Evolutionary conservation across 1,139 yeast species (phyloP).

Genomic region (Sugiyamaella xylanicola): DNA sequence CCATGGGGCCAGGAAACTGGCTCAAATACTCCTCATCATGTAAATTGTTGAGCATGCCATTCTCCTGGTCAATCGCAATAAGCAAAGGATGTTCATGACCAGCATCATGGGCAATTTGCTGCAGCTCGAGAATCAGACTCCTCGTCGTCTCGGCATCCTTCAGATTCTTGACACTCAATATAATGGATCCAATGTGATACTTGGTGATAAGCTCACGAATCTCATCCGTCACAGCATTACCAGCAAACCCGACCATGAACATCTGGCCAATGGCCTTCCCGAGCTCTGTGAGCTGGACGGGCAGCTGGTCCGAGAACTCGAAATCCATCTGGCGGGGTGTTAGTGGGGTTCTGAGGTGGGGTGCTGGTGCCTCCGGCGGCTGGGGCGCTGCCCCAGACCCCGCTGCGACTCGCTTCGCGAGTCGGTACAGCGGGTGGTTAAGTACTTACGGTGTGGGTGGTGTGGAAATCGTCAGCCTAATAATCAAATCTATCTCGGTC

Average conservation of each 20-base stretch:
- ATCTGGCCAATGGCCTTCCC: slow-evolving; percentile 52
- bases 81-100: slow-evolving; percentile 57
- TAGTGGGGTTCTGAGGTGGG: neutral
- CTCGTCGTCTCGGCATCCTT: slow-evolving; percentile 53
- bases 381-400: neutral
- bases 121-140: slow-evolving; percentile 56
- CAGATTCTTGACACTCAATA: slow-evolving; percentile 59
- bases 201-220: slow-evolving; percentile 57
- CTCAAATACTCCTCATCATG: slow-evolving; percentile 56
- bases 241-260: slow-evolving; percentile 65
- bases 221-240: slow-evolving; percentile 58
- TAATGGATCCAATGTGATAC: slow-evolving; percentile 59
- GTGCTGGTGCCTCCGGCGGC: slow-evolving; percentile 4
- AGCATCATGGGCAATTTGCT: slow-evolving; percentile 56
- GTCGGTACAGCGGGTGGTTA: neutral
- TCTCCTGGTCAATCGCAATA: slow-evolving; percentile 51
- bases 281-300: slow-evolving; percentile 29
- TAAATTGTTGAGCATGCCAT: slow-evolving; percentile 56
- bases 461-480: too few species aligned
- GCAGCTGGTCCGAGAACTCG: slow-evolving; percentile 29
- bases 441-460: neutral
- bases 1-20: slow-evolving; percentile 70
- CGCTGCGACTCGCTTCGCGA: neutral
- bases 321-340: slow-evolving; percentile 24
- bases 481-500: too few species aligned